phyloP scores from a whole-genome alignment of 805 yeast genomes.

The Danielia oregonensis region DNA sequence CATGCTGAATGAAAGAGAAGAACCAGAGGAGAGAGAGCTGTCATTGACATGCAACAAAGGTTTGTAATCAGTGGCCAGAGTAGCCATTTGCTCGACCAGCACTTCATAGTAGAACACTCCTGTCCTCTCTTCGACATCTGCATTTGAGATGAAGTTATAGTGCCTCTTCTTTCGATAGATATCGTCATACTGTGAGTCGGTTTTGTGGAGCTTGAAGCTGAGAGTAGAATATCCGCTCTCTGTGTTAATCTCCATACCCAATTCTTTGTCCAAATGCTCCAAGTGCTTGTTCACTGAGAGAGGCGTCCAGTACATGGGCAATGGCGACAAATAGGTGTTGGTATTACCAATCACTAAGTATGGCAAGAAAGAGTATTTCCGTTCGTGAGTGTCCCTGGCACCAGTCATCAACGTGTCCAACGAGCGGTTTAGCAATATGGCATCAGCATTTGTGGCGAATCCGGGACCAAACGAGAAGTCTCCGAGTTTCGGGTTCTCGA shows the following conservation, averaged over 20 bases:
- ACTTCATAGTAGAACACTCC: slow-evolving; percentile 42
- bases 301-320: slow-evolving; percentile 41
- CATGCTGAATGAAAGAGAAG: slow-evolving; percentile 28
- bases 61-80: slow-evolving; percentile 26
- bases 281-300: slow-evolving; percentile 25
- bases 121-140: slow-evolving; percentile 26
- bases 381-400: slow-evolving; percentile 13
- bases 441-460: neutral
- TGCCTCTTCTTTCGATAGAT: slow-evolving; percentile 15
- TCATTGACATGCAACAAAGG: slow-evolving; percentile 35
- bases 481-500: slow-evolving; percentile 10
- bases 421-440: slow-evolving; percentile 2
- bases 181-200: neutral
- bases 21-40: slow-evolving; percentile 28
- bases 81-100: slow-evolving; percentile 31
- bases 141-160: slow-evolving; percentile 37
- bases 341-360: slow-evolving; percentile 25
- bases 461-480: slow-evolving; percentile 9
- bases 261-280: slow-evolving; percentile 18
- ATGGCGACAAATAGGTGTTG: slow-evolving; percentile 24
- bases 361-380: slow-evolving; percentile 22
- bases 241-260: slow-evolving; percentile 23
- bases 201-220: slow-evolving; percentile 15
- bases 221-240: slow-evolving; percentile 30
- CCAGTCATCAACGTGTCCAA: slow-evolving; percentile 10